Conservation (phyloP, 2,329 filamentous ascomycete genomes). For the Eurotiales sp. region DNA sequence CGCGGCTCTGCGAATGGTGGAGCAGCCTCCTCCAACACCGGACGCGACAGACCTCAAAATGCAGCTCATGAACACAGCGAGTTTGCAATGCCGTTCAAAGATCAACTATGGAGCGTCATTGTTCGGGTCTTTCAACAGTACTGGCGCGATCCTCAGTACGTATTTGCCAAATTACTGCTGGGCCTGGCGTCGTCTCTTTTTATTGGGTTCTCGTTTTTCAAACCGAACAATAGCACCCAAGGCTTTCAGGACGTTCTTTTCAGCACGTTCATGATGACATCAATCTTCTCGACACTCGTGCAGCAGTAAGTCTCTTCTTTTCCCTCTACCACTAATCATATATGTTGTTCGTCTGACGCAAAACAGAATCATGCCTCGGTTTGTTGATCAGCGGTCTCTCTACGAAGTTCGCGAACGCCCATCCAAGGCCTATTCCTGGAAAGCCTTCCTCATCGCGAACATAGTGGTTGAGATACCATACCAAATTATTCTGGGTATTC, state of each 20-base stretch:
- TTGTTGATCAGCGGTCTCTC: constrained; percentile 55
- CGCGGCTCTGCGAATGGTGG: constrained; percentile 47
- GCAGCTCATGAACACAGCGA: constrained; percentile 52
- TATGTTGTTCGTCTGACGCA: too few species aligned
- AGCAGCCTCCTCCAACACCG: constrained; percentile 45
- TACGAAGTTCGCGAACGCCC: constrained; percentile 60
- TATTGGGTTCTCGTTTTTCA: constrained; percentile 79
- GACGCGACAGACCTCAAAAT: constrained; percentile 37
- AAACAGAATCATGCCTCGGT: constrained; percentile 56
- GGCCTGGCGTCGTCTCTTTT: constrained; percentile 52
- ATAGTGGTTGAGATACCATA: constrained; percentile 69
- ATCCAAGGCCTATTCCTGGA: constrained; percentile 71
- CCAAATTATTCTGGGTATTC: constrained; percentile 47
- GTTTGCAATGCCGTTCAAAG: constrained; percentile 71
- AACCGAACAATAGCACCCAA: constrained; percentile 68
- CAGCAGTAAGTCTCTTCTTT: constrained; percentile 31
- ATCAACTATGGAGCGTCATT: constrained; percentile 67
- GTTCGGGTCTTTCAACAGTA: constrained; percentile 83
- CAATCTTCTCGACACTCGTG: constrained; percentile 64
- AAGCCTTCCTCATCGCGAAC: constrained; percentile 67
- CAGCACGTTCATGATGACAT: constrained; percentile 78
- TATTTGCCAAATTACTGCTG: constrained; percentile 76
- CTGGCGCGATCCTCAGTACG: constrained; percentile 86
- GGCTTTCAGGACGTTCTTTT: constrained; percentile 91
- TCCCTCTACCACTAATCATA: too few species aligned